Conservation (phyloP, 2,329 filamentous ascomycete genomes). For the Septoria petroselini region DNA sequence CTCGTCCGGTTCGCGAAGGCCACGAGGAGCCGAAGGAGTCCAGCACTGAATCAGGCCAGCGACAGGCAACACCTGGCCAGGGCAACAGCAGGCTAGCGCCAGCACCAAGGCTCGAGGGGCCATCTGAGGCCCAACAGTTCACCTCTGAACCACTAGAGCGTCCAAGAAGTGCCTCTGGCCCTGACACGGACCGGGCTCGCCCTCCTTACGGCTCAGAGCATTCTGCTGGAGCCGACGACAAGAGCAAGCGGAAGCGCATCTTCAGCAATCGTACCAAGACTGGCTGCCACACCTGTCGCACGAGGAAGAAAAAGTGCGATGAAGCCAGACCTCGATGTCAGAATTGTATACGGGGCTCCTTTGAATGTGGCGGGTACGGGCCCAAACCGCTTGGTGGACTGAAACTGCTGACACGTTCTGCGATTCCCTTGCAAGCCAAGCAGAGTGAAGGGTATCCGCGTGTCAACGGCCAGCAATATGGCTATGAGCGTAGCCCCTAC, state of each 20-base stretch:
- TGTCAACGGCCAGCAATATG: slow-evolving; percentile 13
- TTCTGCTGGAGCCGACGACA: slow-evolving; percentile 24
- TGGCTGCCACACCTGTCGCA: slow-evolving; percentile 86
- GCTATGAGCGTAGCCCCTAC: slow-evolving; percentile 21
- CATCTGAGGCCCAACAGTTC: slow-evolving; percentile 46
- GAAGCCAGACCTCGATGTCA: slow-evolving; percentile 88
- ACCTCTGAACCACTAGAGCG: slow-evolving; percentile 1
- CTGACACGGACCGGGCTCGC: slow-evolving; percentile 37
- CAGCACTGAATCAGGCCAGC: background rate
- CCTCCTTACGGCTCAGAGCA: slow-evolving; percentile 30
- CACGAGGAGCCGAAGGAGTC: slow-evolving; percentile 7
- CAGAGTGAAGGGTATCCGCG: slow-evolving; percentile 11
- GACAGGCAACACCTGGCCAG: slow-evolving; percentile 5
- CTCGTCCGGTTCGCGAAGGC: background rate
- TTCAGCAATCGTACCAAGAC: slow-evolving; percentile 97
- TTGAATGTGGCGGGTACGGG: slow-evolving; percentile 87
- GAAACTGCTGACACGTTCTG: slow-evolving; percentile 14
- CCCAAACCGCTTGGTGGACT: slow-evolving; percentile 29
- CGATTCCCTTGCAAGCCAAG: slow-evolving; percentile 22
- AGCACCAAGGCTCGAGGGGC: slow-evolving; percentile 27
- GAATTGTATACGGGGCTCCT: slow-evolving; percentile 87
- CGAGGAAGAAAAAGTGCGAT: slow-evolving; percentile 96
- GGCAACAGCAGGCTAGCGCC: slow-evolving; percentile 22
- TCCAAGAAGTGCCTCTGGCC: slow-evolving; percentile 30
- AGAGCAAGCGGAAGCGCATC: slow-evolving; percentile 69